Evolutionary conservation across 2,329 filamentous ascomycete genomes (phyloP).

Genomic region (Dothideomycetidae sp.): DNA sequence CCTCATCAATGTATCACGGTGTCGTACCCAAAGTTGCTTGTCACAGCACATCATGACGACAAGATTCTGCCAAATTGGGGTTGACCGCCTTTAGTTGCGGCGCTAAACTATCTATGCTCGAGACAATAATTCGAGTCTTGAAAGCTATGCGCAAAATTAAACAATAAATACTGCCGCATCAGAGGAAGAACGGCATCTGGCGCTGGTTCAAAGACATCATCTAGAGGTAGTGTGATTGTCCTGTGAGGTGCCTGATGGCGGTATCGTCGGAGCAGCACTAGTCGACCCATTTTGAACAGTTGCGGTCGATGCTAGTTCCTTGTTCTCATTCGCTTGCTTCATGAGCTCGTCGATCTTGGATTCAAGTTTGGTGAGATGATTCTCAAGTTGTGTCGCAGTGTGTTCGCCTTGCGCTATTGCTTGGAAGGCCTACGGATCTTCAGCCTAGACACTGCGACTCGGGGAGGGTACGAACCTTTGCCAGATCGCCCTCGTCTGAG

Average conservation of each 20-base stretch:
- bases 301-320: conserved; percentile 17
- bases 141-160: too few relatives aligned
- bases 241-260: too few relatives aligned
- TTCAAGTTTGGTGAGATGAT: conserved; percentile 40
- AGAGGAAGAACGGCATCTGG: neutral
- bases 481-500: conserved; percentile 13
- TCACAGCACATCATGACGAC: neutral
- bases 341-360: conserved; percentile 40
- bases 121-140: too few relatives aligned
- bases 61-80: neutral
- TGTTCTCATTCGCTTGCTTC: conserved; percentile 32
- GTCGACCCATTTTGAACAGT: conserved; percentile 14
- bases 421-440: conserved; percentile 31
- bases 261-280: too few relatives aligned
- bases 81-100: neutral
- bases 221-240: too few relatives aligned
- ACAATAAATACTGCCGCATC: conserved; percentile 1
- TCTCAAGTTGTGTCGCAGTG: conserved; percentile 41
- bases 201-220: neutral
- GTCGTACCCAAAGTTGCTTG: neutral
- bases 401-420: conserved; percentile 41
- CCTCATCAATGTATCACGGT: neutral
- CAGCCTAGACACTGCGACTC: neutral
- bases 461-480: conserved; percentile 9
- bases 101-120: too few relatives aligned